Conservation (phyloP, 805 yeast genomes). For the Lipomyces spencermartinsiae region DNA sequence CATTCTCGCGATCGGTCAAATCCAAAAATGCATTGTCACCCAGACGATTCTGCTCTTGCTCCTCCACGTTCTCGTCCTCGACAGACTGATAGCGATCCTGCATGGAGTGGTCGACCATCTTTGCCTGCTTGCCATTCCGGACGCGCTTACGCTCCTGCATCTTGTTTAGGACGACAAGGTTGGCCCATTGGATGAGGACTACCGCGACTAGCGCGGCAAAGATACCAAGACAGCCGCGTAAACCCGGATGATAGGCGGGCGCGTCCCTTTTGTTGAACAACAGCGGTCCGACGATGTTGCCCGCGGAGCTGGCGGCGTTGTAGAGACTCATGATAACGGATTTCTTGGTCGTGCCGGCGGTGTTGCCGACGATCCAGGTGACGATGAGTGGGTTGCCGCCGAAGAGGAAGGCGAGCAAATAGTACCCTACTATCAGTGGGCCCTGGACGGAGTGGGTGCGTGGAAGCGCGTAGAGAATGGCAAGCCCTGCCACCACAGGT, state of each 20-base stretch:
- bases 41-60: constrained; percentile 5
- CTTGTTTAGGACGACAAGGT: constrained; percentile 20
- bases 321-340: constrained; percentile 30
- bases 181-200: constrained; percentile 7
- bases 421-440: constrained; percentile 45
- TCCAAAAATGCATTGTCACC: constrained; percentile 28
- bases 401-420: constrained; percentile 41
- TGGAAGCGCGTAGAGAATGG: constrained; percentile 42
- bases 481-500: constrained; percentile 47
- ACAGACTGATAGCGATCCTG: constrained; percentile 3
- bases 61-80: not conserved
- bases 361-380: constrained; percentile 42
- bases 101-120: constrained; percentile 16
- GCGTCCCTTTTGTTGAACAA: constrained; percentile 63
- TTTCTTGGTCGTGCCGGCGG: constrained; percentile 46
- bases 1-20: constrained; percentile 32
- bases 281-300: constrained; percentile 66
- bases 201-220: constrained; percentile 19
- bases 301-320: constrained; percentile 42
- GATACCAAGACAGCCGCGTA: constrained; percentile 23
- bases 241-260: constrained; percentile 57
- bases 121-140: constrained; percentile 26
- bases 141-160: constrained; percentile 22
- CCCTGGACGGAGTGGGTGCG: constrained; percentile 41
- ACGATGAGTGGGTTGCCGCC: constrained; percentile 41